Evolutionary conservation across 2,329 filamentous ascomycete genomes (phyloP), one percentile per base, ranked within the genome.

Genomic region (Aureobasidium leucospermi): DNA sequence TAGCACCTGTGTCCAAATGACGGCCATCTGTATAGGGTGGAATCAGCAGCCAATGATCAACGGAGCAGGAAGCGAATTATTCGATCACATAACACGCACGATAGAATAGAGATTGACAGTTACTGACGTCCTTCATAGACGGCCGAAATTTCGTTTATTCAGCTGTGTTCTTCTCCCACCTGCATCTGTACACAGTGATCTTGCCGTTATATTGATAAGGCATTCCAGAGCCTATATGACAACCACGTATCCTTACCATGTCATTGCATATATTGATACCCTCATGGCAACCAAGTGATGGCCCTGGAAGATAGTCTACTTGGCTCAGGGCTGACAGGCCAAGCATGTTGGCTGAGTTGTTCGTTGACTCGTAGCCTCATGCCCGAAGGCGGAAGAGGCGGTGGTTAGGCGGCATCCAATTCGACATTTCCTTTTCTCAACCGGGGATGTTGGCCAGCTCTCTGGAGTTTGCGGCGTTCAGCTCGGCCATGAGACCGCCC

Each of bases 401-500:
- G 41, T 45, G 29, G 41, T 28, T 56, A 31, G 32, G 41, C 15
- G 29, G 52, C 11, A 5, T 32, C 1, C 15, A 41, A 16, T n/a
- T 32, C 1, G 3, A 31, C 10, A 19, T 9, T 7, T 23, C 23
- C 23, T 4, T 4, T 13, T 9, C 43, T 63, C 61, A 63, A 8
- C 61, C 61, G 36, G 61, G 61, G 10, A 63, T 63, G n/a, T 49
- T 48, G 9, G 58, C 58, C 11, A 59, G 41, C 32, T 59, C 56
- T 75, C 90, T 85, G 67, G 88, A 90, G 74, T 97, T 97, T 69
- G 96, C 90, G 28, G 86, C 85, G 59, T 88, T 90, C 64, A 89
- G 83, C 76, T 96, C 89, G 39, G 87, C 86, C 75, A 90, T 81
- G 62, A 93, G 74, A 2, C 90, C 90, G 43, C 89, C 89, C 69